These are phyloP conservation scores for Juncus inflexus DNA, from an alignment of 176 grass and related monocot species.

Conservation along the genomic window DNA sequence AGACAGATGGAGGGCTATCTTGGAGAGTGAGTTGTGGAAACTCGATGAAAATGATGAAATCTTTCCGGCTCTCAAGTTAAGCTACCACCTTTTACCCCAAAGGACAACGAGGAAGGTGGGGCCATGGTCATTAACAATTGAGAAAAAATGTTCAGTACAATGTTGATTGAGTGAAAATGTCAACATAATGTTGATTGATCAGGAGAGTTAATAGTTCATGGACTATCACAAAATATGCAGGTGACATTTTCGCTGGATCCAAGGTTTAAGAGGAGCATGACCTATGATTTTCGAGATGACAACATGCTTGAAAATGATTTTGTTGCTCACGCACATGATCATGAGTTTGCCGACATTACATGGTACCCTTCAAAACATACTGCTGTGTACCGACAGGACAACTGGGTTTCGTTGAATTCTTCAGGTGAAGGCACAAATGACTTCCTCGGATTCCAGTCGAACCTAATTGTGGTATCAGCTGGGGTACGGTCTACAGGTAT, in stretches of 20 bases:
- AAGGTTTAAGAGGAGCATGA: constrained; percentile 74
- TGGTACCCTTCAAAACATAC: constrained; percentile 75
- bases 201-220: not conserved
- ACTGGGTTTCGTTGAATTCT: constrained; percentile 40
- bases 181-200: too few species aligned
- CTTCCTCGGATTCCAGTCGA: constrained; percentile 73
- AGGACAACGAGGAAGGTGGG: too few species aligned
- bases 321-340: constrained; percentile 35
- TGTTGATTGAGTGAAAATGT: too few species aligned
- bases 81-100: constrained; percentile 31
- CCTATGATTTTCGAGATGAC: constrained; percentile 50
- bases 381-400: constrained; percentile 55
- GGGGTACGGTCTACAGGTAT: constrained; percentile 42
- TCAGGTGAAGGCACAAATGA: constrained; percentile 55
- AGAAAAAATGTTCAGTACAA: too few species aligned
- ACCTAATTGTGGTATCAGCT: constrained; percentile 8
- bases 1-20: constrained; percentile 36
- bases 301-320: constrained; percentile 51
- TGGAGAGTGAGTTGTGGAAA: constrained; percentile 46
- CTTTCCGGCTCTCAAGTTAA: constrained; percentile 37
- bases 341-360: constrained; percentile 79
- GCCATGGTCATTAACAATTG: too few species aligned
- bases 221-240: constrained; percentile 27
- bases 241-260: constrained; percentile 71
- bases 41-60: constrained; percentile 16